Evolutionary conservation across 1,284 basidiomycete genomes (phyloP).

Genomic region (Pseudozyma sp.): DNA sequence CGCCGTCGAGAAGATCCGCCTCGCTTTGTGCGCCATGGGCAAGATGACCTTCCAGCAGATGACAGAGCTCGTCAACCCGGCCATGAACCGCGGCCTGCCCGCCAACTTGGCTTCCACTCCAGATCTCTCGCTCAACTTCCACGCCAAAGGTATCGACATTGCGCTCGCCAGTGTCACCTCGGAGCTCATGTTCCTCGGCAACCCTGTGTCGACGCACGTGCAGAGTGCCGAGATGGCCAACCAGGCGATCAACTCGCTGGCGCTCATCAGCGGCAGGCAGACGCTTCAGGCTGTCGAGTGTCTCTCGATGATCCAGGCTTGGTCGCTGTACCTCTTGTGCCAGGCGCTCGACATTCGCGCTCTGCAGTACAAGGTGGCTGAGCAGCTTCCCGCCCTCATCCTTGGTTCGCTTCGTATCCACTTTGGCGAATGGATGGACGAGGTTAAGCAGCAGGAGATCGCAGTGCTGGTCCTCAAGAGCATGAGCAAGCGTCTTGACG

Average conservation of each 20-base stretch:
- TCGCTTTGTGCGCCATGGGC: conserved; percentile 83
- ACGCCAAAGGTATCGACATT: conserved; percentile 86
- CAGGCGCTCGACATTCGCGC: conserved; percentile 64
- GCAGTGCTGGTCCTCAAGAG: conserved; percentile 45
- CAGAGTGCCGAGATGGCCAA: conserved; percentile 71
- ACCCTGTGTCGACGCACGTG: conserved; percentile 84
- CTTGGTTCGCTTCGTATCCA: conserved; percentile 33
- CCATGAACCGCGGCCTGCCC: conserved; percentile 55
- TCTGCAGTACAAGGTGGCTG: conserved; percentile 50
- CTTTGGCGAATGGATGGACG: conserved; percentile 63
- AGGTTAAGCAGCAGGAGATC: conserved; percentile 38
- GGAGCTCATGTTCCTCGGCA: conserved; percentile 85
- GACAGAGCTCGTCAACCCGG: conserved; percentile 77
- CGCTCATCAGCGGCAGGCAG: conserved; percentile 56
- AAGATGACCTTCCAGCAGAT: conserved; percentile 85
- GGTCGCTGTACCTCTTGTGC: conserved; percentile 61
- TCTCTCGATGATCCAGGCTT: conserved; percentile 59
- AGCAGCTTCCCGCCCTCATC: conserved; percentile 45
- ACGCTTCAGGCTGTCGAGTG: conserved; percentile 57
- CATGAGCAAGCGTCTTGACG: conserved; percentile 58
- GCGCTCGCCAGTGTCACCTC: conserved; percentile 69
- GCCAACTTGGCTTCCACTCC: conserved; percentile 58
- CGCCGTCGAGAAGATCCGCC: conserved; percentile 86
- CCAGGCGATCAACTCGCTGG: conserved; percentile 58
- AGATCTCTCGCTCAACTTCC: conserved; percentile 74